These are phyloP conservation scores for Tinospora cordifolia DNA, from an alignment of 164 flowering plant species.

Conservation along the genomic window DNA sequence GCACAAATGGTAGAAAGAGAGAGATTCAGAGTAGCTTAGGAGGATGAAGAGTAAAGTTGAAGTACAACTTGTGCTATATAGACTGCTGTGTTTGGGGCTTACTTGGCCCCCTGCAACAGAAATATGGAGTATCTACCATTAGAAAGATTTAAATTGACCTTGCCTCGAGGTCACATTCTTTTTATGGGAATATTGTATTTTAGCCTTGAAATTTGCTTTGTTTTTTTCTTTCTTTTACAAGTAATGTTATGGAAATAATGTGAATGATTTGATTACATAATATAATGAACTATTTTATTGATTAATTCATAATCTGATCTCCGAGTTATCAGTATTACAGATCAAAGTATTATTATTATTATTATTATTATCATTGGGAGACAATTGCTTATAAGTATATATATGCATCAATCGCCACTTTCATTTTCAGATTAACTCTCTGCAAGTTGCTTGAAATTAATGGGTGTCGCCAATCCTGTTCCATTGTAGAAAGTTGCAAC, in stretches of 20 bases:
- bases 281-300: neutral
- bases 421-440: slow-evolving; percentile 7
- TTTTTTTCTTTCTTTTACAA: neutral
- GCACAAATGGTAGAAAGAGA: neutral
- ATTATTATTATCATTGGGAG: neutral
- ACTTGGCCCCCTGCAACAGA: slow-evolving; percentile 4
- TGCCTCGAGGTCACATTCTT: slow-evolving; percentile 66
- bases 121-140: neutral
- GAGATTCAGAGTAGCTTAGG: neutral
- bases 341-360: too few species aligned
- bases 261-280: neutral
- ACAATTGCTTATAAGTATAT: neutral
- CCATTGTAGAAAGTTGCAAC: slow-evolving; percentile 34
- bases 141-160: slow-evolving; percentile 26
- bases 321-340: too few species aligned
- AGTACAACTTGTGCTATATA: slow-evolving; percentile 2
- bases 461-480: slow-evolving; percentile 30
- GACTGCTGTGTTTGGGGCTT: slow-evolving; percentile 12
- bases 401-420: neutral
- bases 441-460: slow-evolving; percentile 34
- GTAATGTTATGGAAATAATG: neutral
- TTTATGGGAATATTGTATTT: slow-evolving; percentile 14
- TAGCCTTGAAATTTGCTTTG: slow-evolving; percentile 7
- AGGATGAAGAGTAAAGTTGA: neutral
- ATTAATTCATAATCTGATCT: neutral